Evolutionary conservation across 108 stramenopile genomes (phyloP), one percentile per base, ranked within the genome.

Genomic region (Discostella stelligeroides): DNA sequence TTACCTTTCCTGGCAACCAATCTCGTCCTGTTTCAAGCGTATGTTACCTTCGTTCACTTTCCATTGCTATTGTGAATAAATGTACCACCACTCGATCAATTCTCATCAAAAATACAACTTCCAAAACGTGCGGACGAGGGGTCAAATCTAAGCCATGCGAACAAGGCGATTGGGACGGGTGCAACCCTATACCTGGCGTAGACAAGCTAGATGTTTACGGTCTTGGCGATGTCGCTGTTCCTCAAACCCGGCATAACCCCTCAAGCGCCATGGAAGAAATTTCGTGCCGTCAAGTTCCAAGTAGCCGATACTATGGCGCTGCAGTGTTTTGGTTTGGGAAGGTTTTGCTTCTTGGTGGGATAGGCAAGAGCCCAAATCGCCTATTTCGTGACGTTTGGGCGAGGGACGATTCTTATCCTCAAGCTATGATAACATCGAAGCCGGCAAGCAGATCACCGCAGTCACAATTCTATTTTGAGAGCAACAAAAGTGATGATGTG

Each of bases 311-410:
- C 41, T 69, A 66, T 62, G 70, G 76, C 42, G 66, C 81, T 8
- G 75, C 66, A 49, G 71, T 18, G 0, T 79, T 82, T 48, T 27
- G 73, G 7, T 65, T 70, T 40, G 64, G 56, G 53, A 80, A 82
- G 68, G 72, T 78, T 20, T 40, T 79, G 15, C 49, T 82, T 46
- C 47, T 85, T 37, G 84, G 84, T 43, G 84, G 84, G 7, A 55
- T 76, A 37, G 64, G 43, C 28, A 15, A 34, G 27, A 51, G 54
- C 21, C 24, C 23, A 13, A 75, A 40, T 41, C 49, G 12, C 7
- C 76, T 75, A 3, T 75, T 75, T 60, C 39, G 68, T 18, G 91
- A 95, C 64, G 83, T 84, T 11, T 95, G 93, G 93, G 57, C 81
- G 25, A 73, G 93, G 38, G 93, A 95, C 56, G 88, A 90, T 41